Evolutionary conservation across 371 early-diverging fungal species (phyloP), one percentile per base, ranked within the genome.

Genomic region (Mucor sp.): DNA sequence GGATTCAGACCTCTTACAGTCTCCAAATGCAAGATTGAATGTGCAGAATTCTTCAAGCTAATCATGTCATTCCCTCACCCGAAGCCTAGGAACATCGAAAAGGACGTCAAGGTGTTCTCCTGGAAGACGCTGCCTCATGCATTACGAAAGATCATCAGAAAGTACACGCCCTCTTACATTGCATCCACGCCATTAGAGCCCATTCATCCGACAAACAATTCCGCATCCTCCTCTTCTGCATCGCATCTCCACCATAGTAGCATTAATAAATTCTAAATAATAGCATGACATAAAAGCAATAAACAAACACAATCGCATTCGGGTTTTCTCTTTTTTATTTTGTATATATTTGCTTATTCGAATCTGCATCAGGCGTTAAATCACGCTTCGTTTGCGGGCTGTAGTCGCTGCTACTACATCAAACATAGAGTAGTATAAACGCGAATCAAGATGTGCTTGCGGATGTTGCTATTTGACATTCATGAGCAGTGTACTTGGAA

Each of bases 51-150:
- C 63, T 94, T 90, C 78, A 89, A 88, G 70, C 71, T 86, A 33
- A 87, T 94, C 75, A 94, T 94, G 95, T 76, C 86, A 1, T 94
- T 91, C 66, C 87, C 90, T 0, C 85, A 88, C 68, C 94, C 95
- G 47, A 91, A 90, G 76, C 95, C 95, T 15, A 74, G 95, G 17
- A 93, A 94, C 68, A 93, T 93, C 63, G 94, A 94, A 74, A 94
- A 94, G 71, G 93, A 93, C 62, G 88, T 94, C 78, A 93, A 93
- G 71, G 93, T 92, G 0, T 94, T 92, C 75, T 82, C 85, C 6
- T 93, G 93, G 93, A 82, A 85, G 58, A 83, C 85, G 0, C 71
- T 91, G 9, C 82, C 87, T 2, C 74, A 79, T 39, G 89, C 89
- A 0, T 79, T 90, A 28, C 79, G 83, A 59, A 91, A 91, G 70